Evolutionary conservation across 352 stramenopile genomes (phyloP), one percentile per base, ranked within the genome.

Genomic region (Phytophthora parvispora): DNA sequence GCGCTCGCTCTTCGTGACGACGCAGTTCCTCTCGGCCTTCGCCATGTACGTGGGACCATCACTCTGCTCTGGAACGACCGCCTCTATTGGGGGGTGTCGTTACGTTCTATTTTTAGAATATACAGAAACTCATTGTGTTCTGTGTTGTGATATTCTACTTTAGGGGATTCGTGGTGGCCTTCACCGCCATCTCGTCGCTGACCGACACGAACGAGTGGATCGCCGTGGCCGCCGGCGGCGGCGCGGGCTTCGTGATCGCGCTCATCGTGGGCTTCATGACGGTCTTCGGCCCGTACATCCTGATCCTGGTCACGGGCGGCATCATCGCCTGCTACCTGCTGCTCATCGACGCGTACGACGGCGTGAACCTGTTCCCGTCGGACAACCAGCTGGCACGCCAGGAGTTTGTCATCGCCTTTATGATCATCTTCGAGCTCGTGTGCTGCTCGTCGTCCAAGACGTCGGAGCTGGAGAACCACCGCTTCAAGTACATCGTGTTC

Each of bases 401-500:
- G 63, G 90, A 97, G 60, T 97, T 97, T 73, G 83, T 97, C 13
- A 78, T 97, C 59, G 86, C 87, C 38, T 97, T 97, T 67, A 86
- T 92, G 49, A 90, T 97, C 56, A 92, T 97, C 65, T 97, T 94
- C 57, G 72, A 94, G 67, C 78, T 97, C 32, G 74, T 97, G n/a
- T 95, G 86, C 54, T 78, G 75, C 47, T 94, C 86, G 1, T 64
- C 61, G 27, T 95, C 86, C 65, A 97, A 97, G 83, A 91, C 85
- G 6, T 74, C 72, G 9, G 90, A 97, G 49, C 72, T 95, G 24
- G 90, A 97, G 72, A 95, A 93, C 80, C 90, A 97, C 76, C 88
- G 90, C 16, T 92, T 97, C 81, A 97, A 97, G 77, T 97, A 97
- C 63, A 80, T 95, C 3, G 6, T 95, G n/a, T 91, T 97, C 49